Evolutionary conservation across 768 basidiomycete genomes (phyloP), one percentile per base, ranked within the genome.

Genomic region (Rickenella mellea): DNA sequence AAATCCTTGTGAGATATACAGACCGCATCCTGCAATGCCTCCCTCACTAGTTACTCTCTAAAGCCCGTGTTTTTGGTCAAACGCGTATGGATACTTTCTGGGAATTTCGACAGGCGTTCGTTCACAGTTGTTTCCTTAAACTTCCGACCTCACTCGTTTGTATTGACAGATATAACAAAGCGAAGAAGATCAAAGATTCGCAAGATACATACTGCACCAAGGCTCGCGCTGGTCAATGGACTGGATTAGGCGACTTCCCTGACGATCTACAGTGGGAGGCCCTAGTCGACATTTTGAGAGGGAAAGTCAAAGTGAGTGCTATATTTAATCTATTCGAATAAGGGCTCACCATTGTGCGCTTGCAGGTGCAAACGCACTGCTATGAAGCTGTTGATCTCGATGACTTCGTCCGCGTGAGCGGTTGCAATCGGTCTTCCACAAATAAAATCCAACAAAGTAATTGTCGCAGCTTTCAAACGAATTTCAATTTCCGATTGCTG

Each of bases 401-500:
- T 22, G 24, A 10, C 33, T 36, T 36, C 33, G 33, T 36, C 12
- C 19, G 33, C 7, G 33, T 36, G 33, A 12, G 33, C 7, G n/a
- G 24, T 15, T 15, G n/a, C n/a, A n/a, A n/a, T n/a, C n/a, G n/a
- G n/a, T 36, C 10, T 36, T 17, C 7, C 9, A 4, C 15, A 17
- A 8, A n/a, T 36, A 10, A 30, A 30, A 30, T 36, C 9, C 24
- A 10, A 36, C 10, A 14, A 36, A 4, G 2, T 10, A 36, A 3
- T 36, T 17, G 6, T 43, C 3, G 2, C 42, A 91, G 77, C 69
- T 96, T 37, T 79, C 87, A 26, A 88, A 94, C 55, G 92, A 96
- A 60, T 97, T 93, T 68, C 65, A 88, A 51, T 91, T 90, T 54
- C 72, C 78, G 1, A 69, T 92, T 24, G 76, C 83, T 6, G 83